Conservation (phyloP, 1,284 basidiomycete genomes). For the Xerocomus alliaceus region DNA sequence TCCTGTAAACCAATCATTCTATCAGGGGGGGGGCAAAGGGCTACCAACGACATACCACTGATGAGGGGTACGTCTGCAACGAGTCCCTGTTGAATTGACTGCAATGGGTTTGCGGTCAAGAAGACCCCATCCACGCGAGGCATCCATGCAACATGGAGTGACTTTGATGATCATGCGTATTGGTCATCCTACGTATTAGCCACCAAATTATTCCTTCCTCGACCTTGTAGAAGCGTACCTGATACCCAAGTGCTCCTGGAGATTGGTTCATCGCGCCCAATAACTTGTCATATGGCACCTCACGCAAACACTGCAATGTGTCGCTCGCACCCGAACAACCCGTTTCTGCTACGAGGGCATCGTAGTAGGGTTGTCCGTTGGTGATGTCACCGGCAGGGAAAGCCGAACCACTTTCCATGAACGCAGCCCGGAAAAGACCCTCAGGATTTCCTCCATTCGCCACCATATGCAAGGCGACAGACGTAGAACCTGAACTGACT, state of each 20-base stretch:
- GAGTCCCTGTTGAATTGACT: constrained; percentile 46
- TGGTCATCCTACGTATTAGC: too few species aligned
- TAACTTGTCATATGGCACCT: not conserved
- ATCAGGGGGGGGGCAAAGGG: constrained; percentile 39
- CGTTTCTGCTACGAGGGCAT: constrained; percentile 20
- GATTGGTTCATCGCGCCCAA: not conserved
- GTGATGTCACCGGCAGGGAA: not conserved
- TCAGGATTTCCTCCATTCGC: not conserved
- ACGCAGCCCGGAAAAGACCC: not conserved
- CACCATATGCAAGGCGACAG: not conserved
- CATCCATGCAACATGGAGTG: constrained; percentile 52
- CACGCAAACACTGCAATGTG: constrained; percentile 38
- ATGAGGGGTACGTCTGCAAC: constrained; percentile 55
- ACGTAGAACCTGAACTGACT: not conserved
- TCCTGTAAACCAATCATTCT: constrained; percentile 46
- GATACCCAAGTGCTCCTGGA: not conserved
- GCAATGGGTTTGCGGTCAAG: constrained; percentile 50
- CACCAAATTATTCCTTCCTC: not conserved
- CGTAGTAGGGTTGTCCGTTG: not conserved
- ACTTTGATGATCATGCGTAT: too few species aligned
- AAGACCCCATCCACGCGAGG: constrained; percentile 60
- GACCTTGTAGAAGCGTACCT: not conserved
- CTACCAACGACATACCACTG: constrained; percentile 38
- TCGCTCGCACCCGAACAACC: constrained; percentile 29
- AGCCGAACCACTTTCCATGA: too few species aligned